A percentile compares a stretch with the other conserved stretches of the same genome.
phyloP scores from a whole-genome alignment of 805 yeast species.

The Sugiyamaella smithiae region DNA sequence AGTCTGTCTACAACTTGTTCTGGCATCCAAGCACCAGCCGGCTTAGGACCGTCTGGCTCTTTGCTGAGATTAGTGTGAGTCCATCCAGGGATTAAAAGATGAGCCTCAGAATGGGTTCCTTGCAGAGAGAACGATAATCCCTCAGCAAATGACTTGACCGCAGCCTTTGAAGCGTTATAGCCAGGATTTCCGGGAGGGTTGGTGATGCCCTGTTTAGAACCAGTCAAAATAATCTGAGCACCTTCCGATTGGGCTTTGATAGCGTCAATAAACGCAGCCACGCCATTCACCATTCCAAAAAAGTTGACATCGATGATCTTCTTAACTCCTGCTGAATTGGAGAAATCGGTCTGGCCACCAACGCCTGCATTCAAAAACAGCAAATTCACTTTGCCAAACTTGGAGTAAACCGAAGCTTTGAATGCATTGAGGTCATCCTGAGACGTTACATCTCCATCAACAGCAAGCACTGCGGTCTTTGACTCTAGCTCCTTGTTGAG shows the following conservation, averaged over 20 bases:
- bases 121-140: constrained; percentile 27
- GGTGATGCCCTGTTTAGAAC: constrained; percentile 33
- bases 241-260: constrained; percentile 18
- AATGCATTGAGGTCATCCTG: constrained; percentile 22
- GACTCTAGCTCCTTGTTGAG: constrained; percentile 10
- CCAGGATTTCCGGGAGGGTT: constrained; percentile 53
- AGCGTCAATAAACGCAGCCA: constrained; percentile 25
- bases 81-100: constrained; percentile 31
- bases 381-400: constrained; percentile 23
- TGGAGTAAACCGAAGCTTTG: constrained; percentile 22
- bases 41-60: constrained; percentile 24
- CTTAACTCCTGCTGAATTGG: constrained; percentile 23
- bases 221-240: constrained; percentile 25
- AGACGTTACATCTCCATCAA: constrained; percentile 23
- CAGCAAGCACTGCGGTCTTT: constrained; percentile 10
- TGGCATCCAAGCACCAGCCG: constrained; percentile 31
- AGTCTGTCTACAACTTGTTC: constrained; percentile 28
- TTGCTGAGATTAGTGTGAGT: constrained; percentile 26
- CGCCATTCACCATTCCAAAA: constrained; percentile 29
- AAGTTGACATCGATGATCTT: constrained; percentile 26
- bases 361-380: constrained; percentile 30
- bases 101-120: constrained; percentile 23
- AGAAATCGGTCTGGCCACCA: constrained; percentile 22
- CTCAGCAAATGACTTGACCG: constrained; percentile 44
- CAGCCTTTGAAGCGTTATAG: constrained; percentile 58